Evolutionary conservation across 768 basidiomycete species (phyloP).

Genomic region (Hygrocybe coccinea): DNA sequence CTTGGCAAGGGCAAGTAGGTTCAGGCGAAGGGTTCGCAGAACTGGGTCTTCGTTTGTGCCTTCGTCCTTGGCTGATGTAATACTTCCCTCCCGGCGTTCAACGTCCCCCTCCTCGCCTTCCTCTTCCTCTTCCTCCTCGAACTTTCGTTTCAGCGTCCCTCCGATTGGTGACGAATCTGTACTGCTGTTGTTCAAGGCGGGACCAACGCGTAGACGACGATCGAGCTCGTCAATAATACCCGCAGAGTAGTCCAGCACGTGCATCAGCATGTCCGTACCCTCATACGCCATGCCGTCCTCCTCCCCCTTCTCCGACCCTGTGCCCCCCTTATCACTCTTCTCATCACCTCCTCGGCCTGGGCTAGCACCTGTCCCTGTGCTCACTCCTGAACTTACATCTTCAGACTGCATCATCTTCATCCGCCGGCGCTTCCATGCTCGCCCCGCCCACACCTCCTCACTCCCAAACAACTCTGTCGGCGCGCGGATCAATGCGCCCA

Average conservation of each 20-base stretch:
- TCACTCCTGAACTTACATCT: conserved; percentile 8
- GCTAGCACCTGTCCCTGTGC: neutral
- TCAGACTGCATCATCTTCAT: conserved; percentile 6
- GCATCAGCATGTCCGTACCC: conserved; percentile 46
- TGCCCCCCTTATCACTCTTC: conserved; percentile 22
- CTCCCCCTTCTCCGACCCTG: neutral
- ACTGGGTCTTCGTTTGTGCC: conserved; percentile 41
- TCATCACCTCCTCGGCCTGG: neutral
- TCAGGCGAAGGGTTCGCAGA: conserved; percentile 59
- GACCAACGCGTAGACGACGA: conserved; percentile 20
- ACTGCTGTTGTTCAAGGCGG: conserved; percentile 8
- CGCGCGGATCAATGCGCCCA: conserved; percentile 44
- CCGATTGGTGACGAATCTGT: neutral
- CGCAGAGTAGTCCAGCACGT: conserved; percentile 56
- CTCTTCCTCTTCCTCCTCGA: conserved; percentile 1
- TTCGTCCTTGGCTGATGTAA: neutral
- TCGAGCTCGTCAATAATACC: conserved; percentile 46
- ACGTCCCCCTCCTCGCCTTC: conserved; percentile 15
- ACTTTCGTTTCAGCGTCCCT: neutral
- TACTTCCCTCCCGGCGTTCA: conserved; percentile 17
- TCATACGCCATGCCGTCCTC: conserved; percentile 20
- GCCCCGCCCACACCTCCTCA: conserved; percentile 51
- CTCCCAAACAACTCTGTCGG: conserved; percentile 47
- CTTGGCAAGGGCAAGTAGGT: conserved; percentile 72
- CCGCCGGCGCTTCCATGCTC: conserved; percentile 31